phyloP scores from a whole-genome alignment of 768 basidiomycete species.

The Trametes sanguinea region DNA sequence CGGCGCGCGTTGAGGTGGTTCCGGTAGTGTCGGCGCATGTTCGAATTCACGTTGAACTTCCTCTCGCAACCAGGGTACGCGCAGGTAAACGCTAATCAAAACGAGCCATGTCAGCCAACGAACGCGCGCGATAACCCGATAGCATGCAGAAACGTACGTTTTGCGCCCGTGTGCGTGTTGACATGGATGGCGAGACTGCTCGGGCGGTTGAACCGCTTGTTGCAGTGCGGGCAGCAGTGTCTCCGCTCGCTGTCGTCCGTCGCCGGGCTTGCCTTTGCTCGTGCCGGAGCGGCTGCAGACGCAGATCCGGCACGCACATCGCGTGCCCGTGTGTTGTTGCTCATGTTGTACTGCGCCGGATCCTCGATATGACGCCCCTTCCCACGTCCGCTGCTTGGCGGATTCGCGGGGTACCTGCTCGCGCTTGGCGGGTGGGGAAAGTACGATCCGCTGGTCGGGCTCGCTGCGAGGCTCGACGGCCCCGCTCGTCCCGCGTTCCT shows the following conservation, averaged over 20 bases:
- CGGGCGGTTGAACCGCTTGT: conserved; percentile 68
- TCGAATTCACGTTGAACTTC: conserved; percentile 82
- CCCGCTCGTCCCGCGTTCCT: not conserved
- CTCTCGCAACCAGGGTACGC: conserved; percentile 63
- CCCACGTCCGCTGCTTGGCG: conserved; percentile 1
- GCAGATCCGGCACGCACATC: not conserved
- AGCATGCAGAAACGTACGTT: conserved; percentile 2
- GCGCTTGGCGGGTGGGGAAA: conserved; percentile 2
- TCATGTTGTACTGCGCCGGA: not conserved
- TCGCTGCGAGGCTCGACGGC: not conserved
- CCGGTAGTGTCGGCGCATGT: conserved; percentile 79
- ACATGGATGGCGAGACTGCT: conserved; percentile 66
- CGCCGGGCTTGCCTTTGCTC: conserved; percentile 1
- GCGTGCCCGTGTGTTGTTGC: not conserved
- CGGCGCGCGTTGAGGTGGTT: conserved; percentile 48
- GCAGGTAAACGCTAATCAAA: conserved; percentile 62
- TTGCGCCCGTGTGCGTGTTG: conserved; percentile 66
- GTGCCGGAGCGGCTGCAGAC: not conserved
- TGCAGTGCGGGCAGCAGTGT: conserved; percentile 44
- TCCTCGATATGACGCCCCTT: conserved; percentile 1
- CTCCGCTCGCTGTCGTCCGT: conserved; percentile 18
- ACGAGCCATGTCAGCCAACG: not conserved
- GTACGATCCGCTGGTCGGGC: not conserved
- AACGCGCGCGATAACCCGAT: not conserved
- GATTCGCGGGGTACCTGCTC: not conserved